Evolutionary conservation across 2,329 filamentous ascomycete genomes (phyloP), one percentile per base, ranked within the genome.

Genomic region (Cladobotryum mycophilum): DNA sequence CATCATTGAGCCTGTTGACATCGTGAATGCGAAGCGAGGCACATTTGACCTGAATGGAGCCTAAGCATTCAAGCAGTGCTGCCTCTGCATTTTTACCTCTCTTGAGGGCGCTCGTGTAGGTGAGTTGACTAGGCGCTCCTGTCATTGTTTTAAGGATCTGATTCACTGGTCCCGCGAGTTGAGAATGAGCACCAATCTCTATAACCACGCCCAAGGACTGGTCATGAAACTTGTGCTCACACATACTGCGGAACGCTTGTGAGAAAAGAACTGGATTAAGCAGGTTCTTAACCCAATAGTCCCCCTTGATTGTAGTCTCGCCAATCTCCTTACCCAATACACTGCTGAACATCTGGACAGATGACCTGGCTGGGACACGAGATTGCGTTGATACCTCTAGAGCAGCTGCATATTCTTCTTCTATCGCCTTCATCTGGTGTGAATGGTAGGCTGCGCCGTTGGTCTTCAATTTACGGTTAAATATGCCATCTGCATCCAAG

Each of bases 11-110:
- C 12, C 37, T 45, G 17, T 52, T 48, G 15, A 51, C 52, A 37
- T 61, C 56, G 35, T 64, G 51, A 64, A 3, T 53, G 15, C 0
- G 61, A 60, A 13, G 37, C 25, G 25, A 59, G 48, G 41, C 57
- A 52, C 30, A 52, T 51, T 6, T 58, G 47, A 15, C 18, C 20
- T 30, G 25, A 2, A 30, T 30, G 9, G 25, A 30, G 9, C 25
- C 25, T 6, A 30, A 11, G 9, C 25, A 30, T 8, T 30, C 25
- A 5, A 30, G 25, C 9, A 30, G 6, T 11, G 25, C 4, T 7
- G 6, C 25, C 6, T 30, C 25, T 7, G 25, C 25, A 30, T 30
- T 6, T 30, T 30, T 30, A 30, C 25, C 25, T 30, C 25, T 30
- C 6, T 30, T 30, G 6, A 30, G 25, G 25, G 25, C 9, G 6